These are phyloP conservation scores for Pelargonium fulgidum DNA, from an alignment of 441 rosid genomes.

Conservation along the genomic window DNA sequence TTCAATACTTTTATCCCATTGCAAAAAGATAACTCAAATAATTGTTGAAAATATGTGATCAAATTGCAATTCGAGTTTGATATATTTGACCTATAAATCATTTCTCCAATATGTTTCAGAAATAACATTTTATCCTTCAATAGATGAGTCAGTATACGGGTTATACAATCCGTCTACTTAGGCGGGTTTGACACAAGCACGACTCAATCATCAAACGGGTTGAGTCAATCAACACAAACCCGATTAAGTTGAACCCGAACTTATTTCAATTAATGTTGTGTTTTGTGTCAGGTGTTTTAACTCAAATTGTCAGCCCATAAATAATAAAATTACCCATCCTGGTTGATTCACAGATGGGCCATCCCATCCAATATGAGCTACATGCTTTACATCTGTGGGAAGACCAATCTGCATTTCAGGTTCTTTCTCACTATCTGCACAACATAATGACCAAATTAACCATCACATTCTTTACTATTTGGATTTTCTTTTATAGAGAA, in stretches of 20 bases:
- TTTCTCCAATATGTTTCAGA: neutral
- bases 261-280: neutral
- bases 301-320: neutral
- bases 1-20: neutral
- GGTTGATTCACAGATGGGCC: constrained; percentile 62
- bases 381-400: constrained; percentile 96
- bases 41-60: too few relatives aligned
- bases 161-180: too few relatives aligned
- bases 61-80: neutral
- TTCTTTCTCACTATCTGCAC: constrained; percentile 71
- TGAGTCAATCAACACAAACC: too few relatives aligned
- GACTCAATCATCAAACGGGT: too few relatives aligned
- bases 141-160: too few relatives aligned
- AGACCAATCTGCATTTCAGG: constrained; percentile 67
- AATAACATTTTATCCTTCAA: too few relatives aligned
- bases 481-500: too few relatives aligned
- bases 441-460: neutral
- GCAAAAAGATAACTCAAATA: neutral
- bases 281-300: neutral
- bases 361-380: constrained; percentile 93
- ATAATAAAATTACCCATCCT: constrained; percentile 52
- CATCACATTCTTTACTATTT: neutral
- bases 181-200: too few relatives aligned
- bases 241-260: too few relatives aligned
- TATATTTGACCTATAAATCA: neutral